Conservation (phyloP, 805 yeast species). For the Myxozyma monticola region DNA sequence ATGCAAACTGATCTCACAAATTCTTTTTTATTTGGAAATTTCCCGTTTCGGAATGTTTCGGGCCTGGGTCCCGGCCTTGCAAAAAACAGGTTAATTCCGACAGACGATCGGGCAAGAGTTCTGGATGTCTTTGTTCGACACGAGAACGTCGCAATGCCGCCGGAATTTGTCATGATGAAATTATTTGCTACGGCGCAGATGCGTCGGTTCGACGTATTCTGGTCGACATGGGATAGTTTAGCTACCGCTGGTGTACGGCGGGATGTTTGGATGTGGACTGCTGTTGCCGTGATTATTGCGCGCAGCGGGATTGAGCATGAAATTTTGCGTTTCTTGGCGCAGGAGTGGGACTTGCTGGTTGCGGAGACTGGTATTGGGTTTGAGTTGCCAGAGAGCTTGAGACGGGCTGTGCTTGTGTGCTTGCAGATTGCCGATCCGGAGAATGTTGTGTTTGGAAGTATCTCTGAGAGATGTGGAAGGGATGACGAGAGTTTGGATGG, state of each 20-base stretch:
- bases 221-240: slow-evolving; percentile 36
- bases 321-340: slow-evolving; percentile 11
- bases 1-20: slow-evolving; percentile 26
- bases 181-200: slow-evolving; percentile 36
- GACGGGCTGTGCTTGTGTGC: slow-evolving; percentile 8
- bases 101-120: slow-evolving; percentile 4
- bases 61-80: too few relatives aligned
- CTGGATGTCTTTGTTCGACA: slow-evolving; percentile 21
- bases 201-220: slow-evolving; percentile 35
- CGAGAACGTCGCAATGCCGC: slow-evolving; percentile 20
- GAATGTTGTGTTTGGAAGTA: slow-evolving; percentile 7
- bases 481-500: not conserved
- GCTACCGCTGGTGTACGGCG: slow-evolving; percentile 16
- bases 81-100: too few relatives aligned
- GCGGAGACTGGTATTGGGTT: slow-evolving; percentile 8
- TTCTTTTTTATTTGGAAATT: too few relatives aligned
- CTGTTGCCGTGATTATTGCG: slow-evolving; percentile 36
- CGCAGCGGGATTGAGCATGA: slow-evolving; percentile 34
- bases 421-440: slow-evolving; percentile 19
- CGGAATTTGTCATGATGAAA: slow-evolving; percentile 29
- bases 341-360: slow-evolving; percentile 13
- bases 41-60: too few relatives aligned
- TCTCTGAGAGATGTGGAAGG: slow-evolving; percentile 2
- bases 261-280: slow-evolving; percentile 29
- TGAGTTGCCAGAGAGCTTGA: slow-evolving; percentile 3